Base-by-base conservation (phyloP, 1,284 basidiomycete species). In the Sanghuangporus sanghuang region DNA sequence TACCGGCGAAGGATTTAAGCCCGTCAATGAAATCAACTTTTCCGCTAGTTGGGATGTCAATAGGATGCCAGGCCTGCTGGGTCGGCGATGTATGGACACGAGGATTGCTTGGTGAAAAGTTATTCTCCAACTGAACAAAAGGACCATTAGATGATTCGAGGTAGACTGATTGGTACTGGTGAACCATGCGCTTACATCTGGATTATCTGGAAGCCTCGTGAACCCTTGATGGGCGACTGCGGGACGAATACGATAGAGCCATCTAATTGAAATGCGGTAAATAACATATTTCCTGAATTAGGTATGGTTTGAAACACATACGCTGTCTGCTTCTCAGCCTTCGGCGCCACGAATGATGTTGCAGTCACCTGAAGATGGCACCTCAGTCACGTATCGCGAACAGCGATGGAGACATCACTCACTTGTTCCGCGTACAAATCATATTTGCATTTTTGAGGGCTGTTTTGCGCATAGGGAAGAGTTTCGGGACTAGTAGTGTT, bases 211-310 rank as follows among this genome's bases (percentile, higher is more conserved):
- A 16, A 83, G 74, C 52, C 73, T 73, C 7, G 75, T 79, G 69
- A 88, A 88, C 2, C 86, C 86, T 69, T 85, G 75, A 71, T 90
- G 87, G 0, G 85, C 83, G 21, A 89, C 87, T 5, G 87, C 86
- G 2, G 86, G 87, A n/a, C 84, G 81, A 67, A 86, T 85, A 40
- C 84, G 82, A 70, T 87, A 86, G 6, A 86, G 67, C 79, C 81
- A 86, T 12, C 84, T 85, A 54, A 14, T 39, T n/a, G 49, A 54
- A n/a, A 63, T 27, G 61, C 6, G 32, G 53, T 57, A 27, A 32
- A 16, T 38, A 48, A 40, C 40, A n/a, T 32, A 48, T 23, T 32
- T 39, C 11, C 18, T 23, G n/a, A 44, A n/a, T 46, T 36, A 27
- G 6, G 56, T 36, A 38, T 48, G 55, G 44, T 61, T 61, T 27